A percentile compares a stretch with the other conserved stretches of the same genome.
Evolutionary conservation across 2,329 filamentous ascomycete species (phyloP).

Genomic region (Capronia americana): DNA sequence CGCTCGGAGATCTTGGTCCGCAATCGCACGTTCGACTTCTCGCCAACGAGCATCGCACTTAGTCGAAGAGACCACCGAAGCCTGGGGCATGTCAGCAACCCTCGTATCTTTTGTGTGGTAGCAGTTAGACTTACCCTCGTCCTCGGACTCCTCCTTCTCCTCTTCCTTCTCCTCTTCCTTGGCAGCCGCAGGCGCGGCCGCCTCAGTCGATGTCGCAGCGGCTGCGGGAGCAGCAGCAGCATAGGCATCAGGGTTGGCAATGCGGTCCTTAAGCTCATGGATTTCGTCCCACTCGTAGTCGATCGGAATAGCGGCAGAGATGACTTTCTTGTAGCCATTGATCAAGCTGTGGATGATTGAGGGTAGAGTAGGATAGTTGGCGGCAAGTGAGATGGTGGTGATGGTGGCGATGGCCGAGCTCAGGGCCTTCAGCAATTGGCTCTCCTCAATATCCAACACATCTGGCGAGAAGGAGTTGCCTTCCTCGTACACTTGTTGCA

Average conservation of each 20-base stretch:
- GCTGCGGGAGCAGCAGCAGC: conserved; percentile 79
- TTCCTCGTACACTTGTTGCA: conserved; percentile 95
- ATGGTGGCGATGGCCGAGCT: conserved; percentile 82
- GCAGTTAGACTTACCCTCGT: conserved; percentile 58
- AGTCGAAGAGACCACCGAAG: conserved; percentile 82
- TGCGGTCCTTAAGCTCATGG: conserved; percentile 98
- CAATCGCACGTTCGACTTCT: conserved; percentile 41
- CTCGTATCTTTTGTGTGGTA: conserved; percentile 48
- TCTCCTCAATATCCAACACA: conserved; percentile 93
- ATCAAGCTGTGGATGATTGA: conserved; percentile 95
- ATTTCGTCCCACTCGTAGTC: conserved; percentile 96
- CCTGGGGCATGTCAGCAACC: conserved; percentile 55
- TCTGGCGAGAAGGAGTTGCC: conserved; percentile 87
- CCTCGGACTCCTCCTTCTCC: conserved; percentile 70
- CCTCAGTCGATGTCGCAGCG: conserved; percentile 60
- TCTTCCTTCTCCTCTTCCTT: conserved; percentile 68
- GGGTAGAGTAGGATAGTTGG: conserved; percentile 94
- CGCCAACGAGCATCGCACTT: conserved; percentile 46
- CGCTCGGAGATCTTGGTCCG: conserved; percentile 48
- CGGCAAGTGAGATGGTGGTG: conserved; percentile 85
- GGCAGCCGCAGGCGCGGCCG: conserved; percentile 58
- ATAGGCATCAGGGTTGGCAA: conserved; percentile 98
- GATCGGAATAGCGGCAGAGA: conserved; percentile 87
- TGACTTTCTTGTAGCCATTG: conserved; percentile 97
- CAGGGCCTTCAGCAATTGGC: conserved; percentile 88